Evolutionary conservation across 305 asterid species (phyloP).

Genomic region (Ajuga reptans): DNA sequence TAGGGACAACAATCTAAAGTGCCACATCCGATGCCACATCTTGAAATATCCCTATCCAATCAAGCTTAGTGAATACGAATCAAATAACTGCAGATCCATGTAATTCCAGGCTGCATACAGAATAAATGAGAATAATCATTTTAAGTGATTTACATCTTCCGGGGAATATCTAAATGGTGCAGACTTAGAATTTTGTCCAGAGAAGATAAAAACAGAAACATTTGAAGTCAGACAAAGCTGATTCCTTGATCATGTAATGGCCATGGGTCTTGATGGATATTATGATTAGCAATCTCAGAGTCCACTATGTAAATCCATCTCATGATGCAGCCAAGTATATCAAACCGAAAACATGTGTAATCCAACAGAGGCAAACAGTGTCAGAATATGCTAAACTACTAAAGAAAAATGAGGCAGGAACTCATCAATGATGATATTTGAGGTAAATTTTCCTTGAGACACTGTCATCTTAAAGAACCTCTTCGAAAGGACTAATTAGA

Average conservation of each 20-base stretch:
- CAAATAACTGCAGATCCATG: too few species aligned
- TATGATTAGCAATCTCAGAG: neutral
- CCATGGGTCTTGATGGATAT: neutral
- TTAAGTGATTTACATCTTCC: neutral
- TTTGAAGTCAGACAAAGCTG: neutral
- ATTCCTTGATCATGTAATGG: neutral
- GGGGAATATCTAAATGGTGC: neutral
- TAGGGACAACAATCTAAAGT: too few species aligned
- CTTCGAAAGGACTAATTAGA: too few species aligned
- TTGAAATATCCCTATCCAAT: too few species aligned
- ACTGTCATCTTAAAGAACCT: too few species aligned
- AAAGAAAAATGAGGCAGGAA: neutral
- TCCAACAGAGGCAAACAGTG: neutral
- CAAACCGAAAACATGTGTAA: neutral
- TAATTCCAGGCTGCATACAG: too few species aligned
- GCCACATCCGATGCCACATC: too few species aligned
- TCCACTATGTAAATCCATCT: neutral
- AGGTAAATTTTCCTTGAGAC: too few species aligned
- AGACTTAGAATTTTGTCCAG: neutral
- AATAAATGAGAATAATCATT: neutral
- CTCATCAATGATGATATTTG: too few species aligned
- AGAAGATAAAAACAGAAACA: neutral
- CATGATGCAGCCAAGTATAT: neutral
- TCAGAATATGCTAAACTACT: neutral
- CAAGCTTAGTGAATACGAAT: too few species aligned